Evolutionary conservation across 1,284 basidiomycete genomes (phyloP).

Genomic region (Cutaneotrichosporon sp.): DNA sequence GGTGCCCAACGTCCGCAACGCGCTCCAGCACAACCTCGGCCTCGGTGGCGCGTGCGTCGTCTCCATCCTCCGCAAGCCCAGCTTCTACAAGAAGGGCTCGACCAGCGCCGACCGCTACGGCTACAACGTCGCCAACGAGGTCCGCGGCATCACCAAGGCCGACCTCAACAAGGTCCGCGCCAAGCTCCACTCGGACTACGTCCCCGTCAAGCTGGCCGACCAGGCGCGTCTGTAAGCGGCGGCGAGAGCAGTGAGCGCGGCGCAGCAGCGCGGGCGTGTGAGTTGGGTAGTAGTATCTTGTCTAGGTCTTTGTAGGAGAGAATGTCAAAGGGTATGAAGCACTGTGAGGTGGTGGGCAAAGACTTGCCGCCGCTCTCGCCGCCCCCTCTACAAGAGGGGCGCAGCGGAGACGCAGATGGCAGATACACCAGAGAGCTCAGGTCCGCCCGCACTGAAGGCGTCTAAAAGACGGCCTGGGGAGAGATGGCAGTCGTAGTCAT

Average conservation of each 20-base stretch:
- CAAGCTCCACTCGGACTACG: constrained; percentile 17
- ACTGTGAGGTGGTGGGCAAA: too few species aligned
- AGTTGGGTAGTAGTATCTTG: too few species aligned
- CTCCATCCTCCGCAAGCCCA: constrained; percentile 23
- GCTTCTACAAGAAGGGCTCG: constrained; percentile 20
- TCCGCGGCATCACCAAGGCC: constrained; percentile 16
- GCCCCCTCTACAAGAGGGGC: too few species aligned
- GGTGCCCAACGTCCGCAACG: constrained; percentile 23
- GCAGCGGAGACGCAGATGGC: too few species aligned
- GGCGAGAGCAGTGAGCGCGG: background rate
- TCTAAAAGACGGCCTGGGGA: too few species aligned
- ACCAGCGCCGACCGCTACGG: constrained; percentile 18
- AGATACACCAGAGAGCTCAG: too few species aligned
- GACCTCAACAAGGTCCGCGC: constrained; percentile 25
- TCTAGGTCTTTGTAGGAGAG: too few species aligned
- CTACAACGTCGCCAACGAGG: constrained; percentile 24
- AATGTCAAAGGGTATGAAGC: too few species aligned
- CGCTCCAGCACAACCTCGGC: constrained; percentile 26
- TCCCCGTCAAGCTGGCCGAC: constrained; percentile 3
- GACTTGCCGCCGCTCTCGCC: too few species aligned
- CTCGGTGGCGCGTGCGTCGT: constrained; percentile 26
- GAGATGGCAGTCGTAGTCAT: too few species aligned
- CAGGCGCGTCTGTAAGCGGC: background rate
- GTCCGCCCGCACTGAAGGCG: too few species aligned
- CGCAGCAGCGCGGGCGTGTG: too few species aligned